Conservation (phyloP, 306 rosid species). For the Corylus americana region DNA sequence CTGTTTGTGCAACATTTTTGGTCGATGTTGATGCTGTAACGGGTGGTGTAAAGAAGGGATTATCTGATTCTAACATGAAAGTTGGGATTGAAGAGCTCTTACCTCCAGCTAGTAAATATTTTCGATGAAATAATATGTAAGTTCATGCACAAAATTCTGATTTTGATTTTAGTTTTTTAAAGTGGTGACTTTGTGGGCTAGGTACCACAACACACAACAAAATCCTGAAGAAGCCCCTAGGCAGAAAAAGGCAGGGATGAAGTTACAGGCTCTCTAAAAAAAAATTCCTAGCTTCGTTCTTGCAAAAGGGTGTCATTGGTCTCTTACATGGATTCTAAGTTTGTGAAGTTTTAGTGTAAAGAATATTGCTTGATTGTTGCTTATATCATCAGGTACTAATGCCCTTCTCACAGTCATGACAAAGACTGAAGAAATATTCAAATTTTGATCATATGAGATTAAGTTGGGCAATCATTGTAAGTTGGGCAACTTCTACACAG, state of each 20-base stretch:
- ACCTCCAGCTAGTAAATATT: conserved; percentile 40
- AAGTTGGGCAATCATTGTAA: neutral
- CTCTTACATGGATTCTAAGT: too few relatives aligned
- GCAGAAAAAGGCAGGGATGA: neutral
- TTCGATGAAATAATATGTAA: conserved; percentile 33
- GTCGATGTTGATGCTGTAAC: conserved; percentile 52
- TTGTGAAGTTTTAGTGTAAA: neutral
- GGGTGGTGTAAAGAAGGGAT: conserved; percentile 46
- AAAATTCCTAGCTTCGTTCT: too few relatives aligned
- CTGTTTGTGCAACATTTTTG: conserved; percentile 75
- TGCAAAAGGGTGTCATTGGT: too few relatives aligned
- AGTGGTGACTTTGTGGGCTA: neutral
- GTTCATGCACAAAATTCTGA: conserved; percentile 3
- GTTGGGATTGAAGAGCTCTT: conserved; percentile 57
- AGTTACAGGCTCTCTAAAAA: too few relatives aligned
- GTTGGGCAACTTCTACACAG: neutral
- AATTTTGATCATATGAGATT: conserved; percentile 15
- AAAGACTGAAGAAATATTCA: conserved; percentile 27
- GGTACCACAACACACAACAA: neutral
- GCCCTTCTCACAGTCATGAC: conserved; percentile 35
- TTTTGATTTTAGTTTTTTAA: neutral
- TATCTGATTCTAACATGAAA: conserved; percentile 39
- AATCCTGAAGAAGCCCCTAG: neutral
- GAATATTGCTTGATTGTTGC: conserved; percentile 4
- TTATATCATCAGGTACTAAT: conserved; percentile 45